Conservation (phyloP, 2,329 filamentous ascomycete genomes). For the Stromatinia cepivora region DNA sequence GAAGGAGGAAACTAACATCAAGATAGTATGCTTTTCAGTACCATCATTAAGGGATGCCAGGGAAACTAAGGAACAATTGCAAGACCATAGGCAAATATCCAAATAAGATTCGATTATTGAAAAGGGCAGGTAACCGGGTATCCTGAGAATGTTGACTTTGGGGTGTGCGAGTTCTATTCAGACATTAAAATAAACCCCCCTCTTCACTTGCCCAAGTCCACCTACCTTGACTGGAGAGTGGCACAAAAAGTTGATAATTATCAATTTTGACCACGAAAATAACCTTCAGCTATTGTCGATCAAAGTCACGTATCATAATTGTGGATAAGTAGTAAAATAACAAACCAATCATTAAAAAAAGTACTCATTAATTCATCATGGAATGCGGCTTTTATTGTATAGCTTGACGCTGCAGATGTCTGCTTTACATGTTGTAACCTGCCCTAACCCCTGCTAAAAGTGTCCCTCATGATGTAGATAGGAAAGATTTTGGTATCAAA, state of each 20-base stretch:
- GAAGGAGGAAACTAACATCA: too few species aligned
- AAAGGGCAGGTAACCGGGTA: too few species aligned
- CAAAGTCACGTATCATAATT: background rate
- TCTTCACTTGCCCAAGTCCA: too few species aligned
- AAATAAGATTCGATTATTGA: too few species aligned
- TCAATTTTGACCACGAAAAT: background rate
- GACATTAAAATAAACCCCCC: background rate
- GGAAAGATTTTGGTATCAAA: conserved; percentile 27
- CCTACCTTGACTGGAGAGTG: too few species aligned
- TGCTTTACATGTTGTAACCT: conserved; percentile 21
- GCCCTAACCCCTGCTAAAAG: conserved; percentile 11
- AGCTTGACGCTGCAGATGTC: conserved; percentile 21
- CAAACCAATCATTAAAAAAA: conserved; percentile 13
- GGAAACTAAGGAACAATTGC: too few species aligned
- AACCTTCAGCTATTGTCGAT: background rate
- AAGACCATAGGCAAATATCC: too few species aligned
- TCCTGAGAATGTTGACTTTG: background rate
- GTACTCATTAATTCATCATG: conserved; percentile 22
- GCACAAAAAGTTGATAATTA: background rate
- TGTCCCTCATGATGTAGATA: conserved; percentile 6
- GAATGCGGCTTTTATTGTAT: conserved; percentile 20
- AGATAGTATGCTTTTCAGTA: too few species aligned
- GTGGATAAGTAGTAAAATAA: background rate
- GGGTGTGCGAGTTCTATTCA: background rate
- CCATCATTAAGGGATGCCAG: too few species aligned